Evolutionary conservation across 768 basidiomycete species (phyloP), one percentile per base, ranked within the genome.

Genomic region (Sutorius australiensis): DNA sequence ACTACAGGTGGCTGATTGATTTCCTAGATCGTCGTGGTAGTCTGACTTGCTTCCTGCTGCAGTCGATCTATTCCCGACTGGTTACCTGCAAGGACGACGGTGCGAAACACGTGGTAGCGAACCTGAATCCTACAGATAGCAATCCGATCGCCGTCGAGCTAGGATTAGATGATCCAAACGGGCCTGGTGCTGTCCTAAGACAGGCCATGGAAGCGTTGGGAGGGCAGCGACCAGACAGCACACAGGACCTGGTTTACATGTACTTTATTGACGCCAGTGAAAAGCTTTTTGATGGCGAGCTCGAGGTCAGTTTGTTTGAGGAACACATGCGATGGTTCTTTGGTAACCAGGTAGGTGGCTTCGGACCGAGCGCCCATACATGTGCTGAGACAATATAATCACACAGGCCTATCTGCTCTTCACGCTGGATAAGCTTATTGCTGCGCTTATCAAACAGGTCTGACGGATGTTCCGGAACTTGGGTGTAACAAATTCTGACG

Each of bases 321-420:
- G 97, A 98, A 67, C 91, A 92, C 64, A 84, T 98, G 83, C 76
- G 97, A 58, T 91, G 92, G 82, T 89, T 95, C 73, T 94, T 92
- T 73, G 89, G 91, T 31, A 92, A 84, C 55, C 87, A 86, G 80
- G 88, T 88, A 69, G 57, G 77, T 48, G 44, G 38, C 14, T 5
- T n/a, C 14, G 34, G 38, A 36, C 28, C 10, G 17, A 31, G 39
- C 11, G 39, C 17, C 5, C 10, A 28, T 51, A 30, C 16, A 13
- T 2, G 8, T 17, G 45, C 55, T 58, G 31, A 67, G 54, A 43
- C 31, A 36, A 69, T 68, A 43, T 28, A 36, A 69, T 68, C 68
- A 72, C 76, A 58, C 75, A 95, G 85, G 94, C 92, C 5, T 98
- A 92, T 73, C 80, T 86, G 49, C 72, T 95, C 59, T 98, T 95